A percentile compares a stretch with the other conserved stretches of the same genome.
Conservation (phyloP, 1,284 basidiomycete species). For the Sporisorium iseilematis-ciliati region DNA sequence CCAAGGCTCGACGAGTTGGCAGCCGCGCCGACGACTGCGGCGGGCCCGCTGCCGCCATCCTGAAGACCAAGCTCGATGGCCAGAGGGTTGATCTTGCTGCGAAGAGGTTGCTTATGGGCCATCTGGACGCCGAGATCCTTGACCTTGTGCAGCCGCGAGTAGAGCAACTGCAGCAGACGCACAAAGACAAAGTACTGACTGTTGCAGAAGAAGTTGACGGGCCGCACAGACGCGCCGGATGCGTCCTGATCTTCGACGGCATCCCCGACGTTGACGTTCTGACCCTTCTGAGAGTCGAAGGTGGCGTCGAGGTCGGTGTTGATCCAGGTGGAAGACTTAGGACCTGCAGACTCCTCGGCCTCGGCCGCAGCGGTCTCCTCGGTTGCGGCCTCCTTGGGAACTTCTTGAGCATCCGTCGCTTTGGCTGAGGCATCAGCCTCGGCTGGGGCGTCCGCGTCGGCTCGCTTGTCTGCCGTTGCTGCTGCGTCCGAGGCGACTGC, state of each 20-base stretch:
- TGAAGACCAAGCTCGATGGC: slow-evolving; percentile 77
- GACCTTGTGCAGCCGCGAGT: slow-evolving; percentile 84
- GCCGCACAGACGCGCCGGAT: slow-evolving; percentile 40
- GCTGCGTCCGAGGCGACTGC: neutral
- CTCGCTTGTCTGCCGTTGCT: slow-evolving; percentile 10
- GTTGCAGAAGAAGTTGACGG: slow-evolving; percentile 84
- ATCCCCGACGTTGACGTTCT: slow-evolving; percentile 39
- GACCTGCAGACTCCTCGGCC: slow-evolving; percentile 21
- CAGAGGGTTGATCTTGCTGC: slow-evolving; percentile 73
- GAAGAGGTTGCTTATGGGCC: slow-evolving; percentile 53
- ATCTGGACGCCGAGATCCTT: slow-evolving; percentile 76
- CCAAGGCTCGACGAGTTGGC: slow-evolving; percentile 44
- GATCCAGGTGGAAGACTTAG: slow-evolving; percentile 72
- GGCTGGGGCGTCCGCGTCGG: neutral
- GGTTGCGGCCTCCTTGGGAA: slow-evolving; percentile 15
- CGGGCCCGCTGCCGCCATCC: slow-evolving; percentile 72
- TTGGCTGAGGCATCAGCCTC: slow-evolving; percentile 12
- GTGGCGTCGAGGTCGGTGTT: slow-evolving; percentile 69
- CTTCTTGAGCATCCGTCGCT: slow-evolving; percentile 13
- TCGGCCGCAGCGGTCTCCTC: slow-evolving; percentile 28
- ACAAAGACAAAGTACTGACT: slow-evolving; percentile 91
- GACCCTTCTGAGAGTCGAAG: slow-evolving; percentile 56
- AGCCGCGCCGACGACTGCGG: slow-evolving; percentile 62
- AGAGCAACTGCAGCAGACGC: slow-evolving; percentile 83
- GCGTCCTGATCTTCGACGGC: slow-evolving; percentile 37